These are phyloP conservation scores for Ganoderma meredithae DNA, from an alignment of 1,284 basidiomycete species.

Conservation along the genomic window DNA sequence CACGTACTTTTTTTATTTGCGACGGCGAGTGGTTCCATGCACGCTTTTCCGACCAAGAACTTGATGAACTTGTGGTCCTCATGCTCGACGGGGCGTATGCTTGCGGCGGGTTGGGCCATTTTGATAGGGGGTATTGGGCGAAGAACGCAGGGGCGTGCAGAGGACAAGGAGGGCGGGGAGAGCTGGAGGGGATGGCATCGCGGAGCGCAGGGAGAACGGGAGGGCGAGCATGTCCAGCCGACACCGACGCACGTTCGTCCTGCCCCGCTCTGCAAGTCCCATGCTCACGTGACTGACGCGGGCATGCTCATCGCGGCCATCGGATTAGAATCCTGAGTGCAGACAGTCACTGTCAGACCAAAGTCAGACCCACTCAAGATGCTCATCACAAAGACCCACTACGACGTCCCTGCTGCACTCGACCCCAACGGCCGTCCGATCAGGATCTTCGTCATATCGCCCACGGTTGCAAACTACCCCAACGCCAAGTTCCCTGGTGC, in stretches of 20 bases:
- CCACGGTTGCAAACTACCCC: constrained; percentile 74
- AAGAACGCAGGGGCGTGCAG: not conserved
- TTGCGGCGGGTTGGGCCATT: constrained; percentile 45
- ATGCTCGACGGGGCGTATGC: constrained; percentile 60
- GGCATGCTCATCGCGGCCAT: too few relatives aligned
- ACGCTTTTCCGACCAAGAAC: constrained; percentile 72
- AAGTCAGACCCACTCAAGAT: constrained; percentile 42
- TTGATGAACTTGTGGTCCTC: constrained; percentile 65
- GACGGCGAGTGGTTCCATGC: constrained; percentile 73
- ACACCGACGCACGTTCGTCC: constrained; percentile 26
- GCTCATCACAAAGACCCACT: constrained; percentile 82
- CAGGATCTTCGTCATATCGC: constrained; percentile 80
- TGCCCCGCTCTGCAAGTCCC: not conserved
- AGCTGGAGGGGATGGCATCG: constrained; percentile 11
- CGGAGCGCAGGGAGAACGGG: not conserved
- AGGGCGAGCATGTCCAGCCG: too few relatives aligned
- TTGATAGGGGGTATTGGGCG: not conserved
- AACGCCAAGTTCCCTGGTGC: constrained; percentile 84
- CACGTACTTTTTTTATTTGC: constrained; percentile 71
- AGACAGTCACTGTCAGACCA: too few relatives aligned
- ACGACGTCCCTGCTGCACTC: constrained; percentile 78
- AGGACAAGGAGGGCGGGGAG: not conserved
- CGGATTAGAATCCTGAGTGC: too few relatives aligned
- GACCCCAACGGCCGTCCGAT: constrained; percentile 71
- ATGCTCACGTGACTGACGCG: constrained; percentile 11